Evolutionary conservation across 495 filamentous ascomycete species (phyloP).

Genomic region (Neurospora sp.): DNA sequence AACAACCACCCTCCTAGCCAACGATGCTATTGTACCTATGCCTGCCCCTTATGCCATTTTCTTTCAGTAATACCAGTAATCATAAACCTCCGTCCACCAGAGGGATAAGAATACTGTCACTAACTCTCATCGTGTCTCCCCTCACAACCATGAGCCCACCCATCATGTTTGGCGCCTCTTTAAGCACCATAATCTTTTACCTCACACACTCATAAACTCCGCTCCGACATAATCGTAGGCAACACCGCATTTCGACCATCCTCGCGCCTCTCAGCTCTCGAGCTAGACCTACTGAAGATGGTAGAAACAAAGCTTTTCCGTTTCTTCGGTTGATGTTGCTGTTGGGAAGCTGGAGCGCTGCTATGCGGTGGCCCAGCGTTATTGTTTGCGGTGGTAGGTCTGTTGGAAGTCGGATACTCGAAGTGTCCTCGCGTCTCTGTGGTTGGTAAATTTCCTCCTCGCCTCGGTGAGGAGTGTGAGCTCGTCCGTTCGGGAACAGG

Average conservation of each 20-base stretch:
- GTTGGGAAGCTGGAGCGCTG: neutral
- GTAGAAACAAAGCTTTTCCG: slow-evolving; percentile 43
- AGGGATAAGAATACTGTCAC: neutral
- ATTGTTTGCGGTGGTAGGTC: neutral
- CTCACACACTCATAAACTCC: neutral
- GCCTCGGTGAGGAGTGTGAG: neutral
- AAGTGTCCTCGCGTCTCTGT: neutral
- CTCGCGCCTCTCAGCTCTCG: neutral
- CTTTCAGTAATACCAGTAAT: neutral
- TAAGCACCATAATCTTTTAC: too few relatives aligned
- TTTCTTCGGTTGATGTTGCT: slow-evolving; percentile 25
- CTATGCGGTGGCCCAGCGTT: neutral
- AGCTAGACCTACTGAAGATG: slow-evolving; percentile 30
- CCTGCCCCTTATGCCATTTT: neutral
- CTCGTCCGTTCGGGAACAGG: slow-evolving; percentile 7
- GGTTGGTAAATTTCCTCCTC: neutral
- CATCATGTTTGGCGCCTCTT: too few relatives aligned
- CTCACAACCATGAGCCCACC: neutral
- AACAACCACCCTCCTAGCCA: neutral
- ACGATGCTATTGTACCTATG: neutral
- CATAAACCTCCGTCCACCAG: neutral
- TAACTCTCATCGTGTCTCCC: neutral
- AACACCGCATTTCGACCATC: neutral
- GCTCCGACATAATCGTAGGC: neutral
- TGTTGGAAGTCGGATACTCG: neutral